These are phyloP conservation scores for Dipodascus geniculatus DNA, from an alignment of 805 yeast genomes.

Conservation along the genomic window DNA sequence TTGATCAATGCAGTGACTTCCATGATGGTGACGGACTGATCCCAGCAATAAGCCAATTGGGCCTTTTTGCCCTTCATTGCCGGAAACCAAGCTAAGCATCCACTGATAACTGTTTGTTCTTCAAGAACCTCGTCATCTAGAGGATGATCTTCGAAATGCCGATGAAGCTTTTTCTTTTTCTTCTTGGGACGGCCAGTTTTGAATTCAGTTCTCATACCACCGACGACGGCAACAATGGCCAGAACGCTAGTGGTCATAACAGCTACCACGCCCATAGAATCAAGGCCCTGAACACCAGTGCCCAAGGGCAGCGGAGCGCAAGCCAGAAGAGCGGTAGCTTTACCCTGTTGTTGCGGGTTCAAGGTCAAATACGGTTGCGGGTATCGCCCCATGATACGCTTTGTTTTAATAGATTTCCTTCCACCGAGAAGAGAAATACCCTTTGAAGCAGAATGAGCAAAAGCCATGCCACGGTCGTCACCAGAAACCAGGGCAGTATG, in stretches of 20 bases:
- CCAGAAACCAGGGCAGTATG: slow-evolving; percentile 46
- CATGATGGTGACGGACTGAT: slow-evolving; percentile 44
- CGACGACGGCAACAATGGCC: slow-evolving; percentile 42
- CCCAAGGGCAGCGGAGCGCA: slow-evolving; percentile 52
- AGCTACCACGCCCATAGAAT: slow-evolving; percentile 47
- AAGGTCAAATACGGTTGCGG: slow-evolving; percentile 11
- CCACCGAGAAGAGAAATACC: no score
- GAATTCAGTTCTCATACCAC: slow-evolving; percentile 42
- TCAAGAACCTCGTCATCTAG: slow-evolving; percentile 18
- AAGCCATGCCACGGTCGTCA: slow-evolving; percentile 45
- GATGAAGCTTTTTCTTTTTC: no score
- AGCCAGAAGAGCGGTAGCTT: slow-evolving; percentile 28
- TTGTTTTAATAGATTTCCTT: slow-evolving; percentile 31
- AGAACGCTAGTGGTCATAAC: slow-evolving; percentile 41
- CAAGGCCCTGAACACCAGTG: slow-evolving; percentile 40
- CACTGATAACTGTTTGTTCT: slow-evolving; percentile 21
- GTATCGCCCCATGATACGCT: slow-evolving; percentile 42
- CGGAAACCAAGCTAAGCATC: slow-evolving; percentile 57
- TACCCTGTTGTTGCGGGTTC: neutral
- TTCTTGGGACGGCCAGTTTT: slow-evolving; percentile 38
- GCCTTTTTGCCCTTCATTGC: slow-evolving; percentile 20
- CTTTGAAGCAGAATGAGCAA: slow-evolving; percentile 56
- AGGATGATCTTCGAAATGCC: slow-evolving; percentile 20
- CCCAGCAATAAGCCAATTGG: slow-evolving; percentile 57
- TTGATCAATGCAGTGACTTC: slow-evolving; percentile 32